Evolutionary conservation across 176 grass and related monocot species (phyloP).

Genomic region (Oryza australiensis): DNA sequence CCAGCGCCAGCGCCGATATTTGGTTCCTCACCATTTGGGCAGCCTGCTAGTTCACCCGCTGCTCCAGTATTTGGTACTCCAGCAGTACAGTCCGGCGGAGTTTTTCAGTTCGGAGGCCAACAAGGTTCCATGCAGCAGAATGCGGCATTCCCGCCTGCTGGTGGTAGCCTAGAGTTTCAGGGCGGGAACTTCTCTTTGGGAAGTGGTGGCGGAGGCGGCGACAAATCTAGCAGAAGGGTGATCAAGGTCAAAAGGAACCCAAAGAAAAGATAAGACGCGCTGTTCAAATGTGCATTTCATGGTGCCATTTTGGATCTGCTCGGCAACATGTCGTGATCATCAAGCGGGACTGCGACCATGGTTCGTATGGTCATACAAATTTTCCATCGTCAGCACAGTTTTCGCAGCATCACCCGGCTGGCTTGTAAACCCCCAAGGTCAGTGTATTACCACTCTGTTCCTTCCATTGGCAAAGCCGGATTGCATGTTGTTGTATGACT

Average conservation of each 20-base stretch:
- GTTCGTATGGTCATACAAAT: conserved; percentile 10
- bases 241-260: conserved; percentile 50
- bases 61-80: conserved; percentile 49
- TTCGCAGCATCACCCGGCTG: neutral
- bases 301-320: neutral
- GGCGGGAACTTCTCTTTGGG: conserved; percentile 65
- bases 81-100: conserved; percentile 24
- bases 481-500: conserved; percentile 36
- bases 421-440: conserved; percentile 27
- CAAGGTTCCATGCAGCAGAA: conserved; percentile 42
- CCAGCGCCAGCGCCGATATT: conserved; percentile 33
- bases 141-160: conserved; percentile 47
- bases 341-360: neutral
- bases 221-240: conserved; percentile 57
- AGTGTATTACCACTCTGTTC: conserved; percentile 31
- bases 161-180: conserved; percentile 57
- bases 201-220: conserved; percentile 41
- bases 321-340: neutral
- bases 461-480: conserved; percentile 4
- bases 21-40: conserved; percentile 53
- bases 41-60: conserved; percentile 33
- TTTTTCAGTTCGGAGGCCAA: conserved; percentile 59
- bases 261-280: conserved; percentile 44
- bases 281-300: neutral
- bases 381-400: neutral